Conservation (phyloP, 2,329 filamentous ascomycete genomes). For the Phialophora verrucosa region DNA sequence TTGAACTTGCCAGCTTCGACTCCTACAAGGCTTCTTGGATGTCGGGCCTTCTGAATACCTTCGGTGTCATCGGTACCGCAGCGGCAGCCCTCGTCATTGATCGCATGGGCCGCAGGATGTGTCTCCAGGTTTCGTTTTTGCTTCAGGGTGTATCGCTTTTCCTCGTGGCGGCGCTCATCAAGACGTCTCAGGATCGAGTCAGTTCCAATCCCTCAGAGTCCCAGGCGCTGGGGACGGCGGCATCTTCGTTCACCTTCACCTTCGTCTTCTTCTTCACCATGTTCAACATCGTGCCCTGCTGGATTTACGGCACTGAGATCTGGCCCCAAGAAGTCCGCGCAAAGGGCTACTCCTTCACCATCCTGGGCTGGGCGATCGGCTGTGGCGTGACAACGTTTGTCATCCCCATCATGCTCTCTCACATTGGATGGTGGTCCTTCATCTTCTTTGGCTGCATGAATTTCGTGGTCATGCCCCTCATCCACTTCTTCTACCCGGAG, state of each 20-base stretch:
- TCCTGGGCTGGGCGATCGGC: constrained; percentile 59
- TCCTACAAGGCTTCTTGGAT: constrained; percentile 40
- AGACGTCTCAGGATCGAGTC: constrained; percentile 35
- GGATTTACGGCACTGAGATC: constrained; percentile 56
- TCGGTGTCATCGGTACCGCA: constrained; percentile 40
- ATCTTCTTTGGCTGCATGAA: constrained; percentile 53
- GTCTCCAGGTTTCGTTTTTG: constrained; percentile 37
- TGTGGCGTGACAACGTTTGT: constrained; percentile 44
- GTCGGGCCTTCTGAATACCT: constrained; percentile 39
- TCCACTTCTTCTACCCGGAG: constrained; percentile 62
- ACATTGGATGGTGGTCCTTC: constrained; percentile 52
- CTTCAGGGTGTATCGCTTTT: constrained; percentile 38
- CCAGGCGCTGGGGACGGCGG: constrained; percentile 36
- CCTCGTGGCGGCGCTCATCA: constrained; percentile 38
- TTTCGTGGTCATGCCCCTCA: constrained; percentile 56
- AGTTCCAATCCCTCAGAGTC: constrained; percentile 28
- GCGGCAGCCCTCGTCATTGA: constrained; percentile 41
- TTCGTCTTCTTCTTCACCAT: constrained; percentile 70
- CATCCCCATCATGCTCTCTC: constrained; percentile 50
- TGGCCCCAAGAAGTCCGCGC: constrained; percentile 59
- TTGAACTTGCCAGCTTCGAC: constrained; percentile 38
- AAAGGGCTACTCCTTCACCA: constrained; percentile 58
- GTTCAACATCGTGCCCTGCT: constrained; percentile 66
- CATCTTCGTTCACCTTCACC: constrained; percentile 53
- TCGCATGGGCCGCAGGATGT: constrained; percentile 36